Conservation (phyloP, 2,329 filamentous ascomycete genomes). For the Cladorrhinum sp. region DNA sequence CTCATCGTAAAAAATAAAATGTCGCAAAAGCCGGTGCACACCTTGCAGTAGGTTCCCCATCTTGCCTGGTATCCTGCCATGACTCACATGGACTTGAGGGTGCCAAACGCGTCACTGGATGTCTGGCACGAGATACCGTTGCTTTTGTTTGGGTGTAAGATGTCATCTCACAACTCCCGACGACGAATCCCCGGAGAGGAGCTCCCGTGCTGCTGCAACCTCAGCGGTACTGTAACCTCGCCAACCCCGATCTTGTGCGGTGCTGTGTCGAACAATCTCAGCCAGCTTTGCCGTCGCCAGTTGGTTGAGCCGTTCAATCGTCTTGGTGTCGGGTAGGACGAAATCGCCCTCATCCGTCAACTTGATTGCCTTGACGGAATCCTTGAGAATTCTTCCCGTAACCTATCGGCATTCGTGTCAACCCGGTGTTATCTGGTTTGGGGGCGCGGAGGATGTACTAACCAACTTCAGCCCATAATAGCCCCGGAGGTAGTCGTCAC, state of each 20-base stretch:
- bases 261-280: slow-evolving; percentile 68
- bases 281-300: slow-evolving; percentile 69
- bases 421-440: neutral
- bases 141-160: slow-evolving; percentile 6
- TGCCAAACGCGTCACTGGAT: slow-evolving; percentile 30
- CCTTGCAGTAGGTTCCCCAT: slow-evolving; percentile 3
- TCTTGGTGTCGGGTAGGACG: slow-evolving; percentile 53
- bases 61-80: slow-evolving; percentile 13
- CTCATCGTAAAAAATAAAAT: neutral
- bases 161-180: slow-evolving; percentile 43
- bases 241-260: slow-evolving; percentile 62
- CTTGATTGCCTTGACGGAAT: slow-evolving; percentile 42
- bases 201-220: slow-evolving; percentile 65
- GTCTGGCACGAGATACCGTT: slow-evolving; percentile 15
- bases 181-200: slow-evolving; percentile 55
- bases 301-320: slow-evolving; percentile 66
- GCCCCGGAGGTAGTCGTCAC: slow-evolving; percentile 85
- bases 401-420: slow-evolving; percentile 39
- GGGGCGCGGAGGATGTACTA: slow-evolving; percentile 29
- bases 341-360: slow-evolving; percentile 49
- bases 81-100: slow-evolving; percentile 26
- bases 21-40: slow-evolving; percentile 4
- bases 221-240: slow-evolving; percentile 70
- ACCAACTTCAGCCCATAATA: slow-evolving; percentile 89
- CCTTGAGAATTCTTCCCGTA: slow-evolving; percentile 48